Conservation (phyloP, 805 yeast genomes). For the Schizosaccharomyces octosporus region DNA sequence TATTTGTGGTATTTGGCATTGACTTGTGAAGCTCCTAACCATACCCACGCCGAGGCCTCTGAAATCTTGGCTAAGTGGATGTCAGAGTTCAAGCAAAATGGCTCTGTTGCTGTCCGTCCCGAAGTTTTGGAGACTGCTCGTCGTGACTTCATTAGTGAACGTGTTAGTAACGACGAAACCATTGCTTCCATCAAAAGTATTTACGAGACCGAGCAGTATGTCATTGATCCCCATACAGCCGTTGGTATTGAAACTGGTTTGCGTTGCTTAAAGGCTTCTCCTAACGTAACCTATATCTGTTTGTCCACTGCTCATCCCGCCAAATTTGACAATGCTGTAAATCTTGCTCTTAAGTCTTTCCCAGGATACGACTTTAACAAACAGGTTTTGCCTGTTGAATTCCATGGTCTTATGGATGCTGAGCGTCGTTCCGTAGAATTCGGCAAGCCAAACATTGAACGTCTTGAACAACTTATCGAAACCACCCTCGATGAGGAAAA, state of each 20-base stretch:
- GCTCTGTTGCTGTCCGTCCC: slow-evolving; percentile 48
- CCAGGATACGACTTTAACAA: slow-evolving; percentile 63
- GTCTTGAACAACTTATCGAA: not conserved
- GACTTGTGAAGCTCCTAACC: slow-evolving; percentile 35
- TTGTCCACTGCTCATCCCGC: slow-evolving; percentile 98
- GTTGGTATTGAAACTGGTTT: slow-evolving; percentile 72
- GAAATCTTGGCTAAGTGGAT: slow-evolving; percentile 48
- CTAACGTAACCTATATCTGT: slow-evolving; percentile 29
- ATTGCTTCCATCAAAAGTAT: slow-evolving; percentile 48
- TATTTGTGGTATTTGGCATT: slow-evolving; percentile 71
- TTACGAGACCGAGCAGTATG: slow-evolving; percentile 43
- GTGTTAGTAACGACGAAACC: slow-evolving; percentile 50
- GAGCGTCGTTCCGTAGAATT: slow-evolving; percentile 34
- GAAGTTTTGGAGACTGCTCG: slow-evolving; percentile 42
- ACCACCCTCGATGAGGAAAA: not conserved
- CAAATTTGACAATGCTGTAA: slow-evolving; percentile 88
- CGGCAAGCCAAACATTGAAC: not conserved
- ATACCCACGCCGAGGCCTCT: slow-evolving; percentile 22
- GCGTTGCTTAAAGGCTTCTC: slow-evolving; percentile 27
- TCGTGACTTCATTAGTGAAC: slow-evolving; percentile 47
- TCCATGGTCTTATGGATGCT: slow-evolving; percentile 42
- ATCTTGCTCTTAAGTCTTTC: slow-evolving; percentile 40
- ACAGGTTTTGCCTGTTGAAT: slow-evolving; percentile 73
- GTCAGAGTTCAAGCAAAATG: slow-evolving; percentile 46
- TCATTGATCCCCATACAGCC: slow-evolving; percentile 89